Evolutionary conservation across 768 basidiomycete genomes (phyloP).

Genomic region (Scleroderma bovista): DNA sequence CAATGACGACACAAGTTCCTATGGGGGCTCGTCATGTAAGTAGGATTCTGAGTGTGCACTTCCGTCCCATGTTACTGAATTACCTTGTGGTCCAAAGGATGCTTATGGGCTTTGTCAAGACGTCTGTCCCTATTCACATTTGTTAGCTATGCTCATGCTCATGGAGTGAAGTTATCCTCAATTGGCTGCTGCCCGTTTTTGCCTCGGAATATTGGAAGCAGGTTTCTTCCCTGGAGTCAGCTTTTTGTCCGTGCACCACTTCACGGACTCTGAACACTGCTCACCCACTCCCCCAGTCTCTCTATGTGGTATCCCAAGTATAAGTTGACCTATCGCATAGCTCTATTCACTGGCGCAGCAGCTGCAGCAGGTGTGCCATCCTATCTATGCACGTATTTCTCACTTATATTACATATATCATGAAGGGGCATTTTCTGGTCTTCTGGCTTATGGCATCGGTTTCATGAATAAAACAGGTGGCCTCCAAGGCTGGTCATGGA

Average conservation of each 20-base stretch:
- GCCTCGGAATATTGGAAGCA: slow-evolving; percentile 58
- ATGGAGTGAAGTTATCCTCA: slow-evolving; percentile 45
- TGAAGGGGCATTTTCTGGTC: slow-evolving; percentile 44
- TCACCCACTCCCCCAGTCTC: slow-evolving; percentile 29
- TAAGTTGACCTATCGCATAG: slow-evolving; percentile 48
- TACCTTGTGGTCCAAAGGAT: slow-evolving; percentile 33
- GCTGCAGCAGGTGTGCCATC: slow-evolving; percentile 40
- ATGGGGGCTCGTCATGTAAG: slow-evolving; percentile 59
- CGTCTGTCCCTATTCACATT: slow-evolving; percentile 25
- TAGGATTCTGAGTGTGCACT: slow-evolving; percentile 7
- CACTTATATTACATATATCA: background rate
- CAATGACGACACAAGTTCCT: slow-evolving; percentile 35
- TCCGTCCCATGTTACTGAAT: background rate
- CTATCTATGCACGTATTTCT: background rate
- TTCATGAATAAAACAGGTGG: slow-evolving; percentile 45
- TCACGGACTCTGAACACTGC: background rate
- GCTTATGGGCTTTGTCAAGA: slow-evolving; percentile 62
- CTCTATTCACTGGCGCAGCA: slow-evolving; percentile 56
- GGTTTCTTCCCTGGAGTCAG: slow-evolving; percentile 68
- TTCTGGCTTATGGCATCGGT: slow-evolving; percentile 47
- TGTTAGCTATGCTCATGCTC: background rate
- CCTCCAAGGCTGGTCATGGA: slow-evolving; percentile 54
- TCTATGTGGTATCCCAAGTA: slow-evolving; percentile 60
- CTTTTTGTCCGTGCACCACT: slow-evolving; percentile 45
- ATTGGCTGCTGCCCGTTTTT: slow-evolving; percentile 48